These are phyloP conservation scores for Pseudogymnoascus sp. DNA, from an alignment of 2,329 filamentous ascomycete genomes.

Conservation along the genomic window DNA sequence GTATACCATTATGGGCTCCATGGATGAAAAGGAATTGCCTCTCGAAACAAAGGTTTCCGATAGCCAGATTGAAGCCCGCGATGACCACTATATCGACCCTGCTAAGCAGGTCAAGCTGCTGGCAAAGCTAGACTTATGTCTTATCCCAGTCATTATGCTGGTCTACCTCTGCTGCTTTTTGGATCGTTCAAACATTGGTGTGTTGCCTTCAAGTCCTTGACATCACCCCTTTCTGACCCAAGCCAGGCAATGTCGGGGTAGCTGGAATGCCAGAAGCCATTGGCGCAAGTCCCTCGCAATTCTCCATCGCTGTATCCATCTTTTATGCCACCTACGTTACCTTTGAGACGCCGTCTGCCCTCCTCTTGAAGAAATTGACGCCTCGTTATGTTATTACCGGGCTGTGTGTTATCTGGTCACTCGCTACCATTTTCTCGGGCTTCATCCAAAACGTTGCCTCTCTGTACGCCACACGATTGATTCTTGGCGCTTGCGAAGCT, in stretches of 20 bases:
- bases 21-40: neutral
- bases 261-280: constrained; percentile 16
- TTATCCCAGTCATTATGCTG: constrained; percentile 38
- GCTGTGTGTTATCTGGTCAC: constrained; percentile 28
- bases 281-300: constrained; percentile 14
- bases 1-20: neutral
- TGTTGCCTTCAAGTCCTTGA: constrained; percentile 11
- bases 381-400: constrained; percentile 33
- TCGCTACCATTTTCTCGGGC: constrained; percentile 30
- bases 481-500: neutral
- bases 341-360: constrained; percentile 38
- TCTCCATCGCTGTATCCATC: constrained; percentile 30
- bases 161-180: constrained; percentile 46
- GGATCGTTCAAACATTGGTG: constrained; percentile 32
- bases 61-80: constrained; percentile 1
- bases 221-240: neutral
- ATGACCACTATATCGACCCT: constrained; percentile 29
- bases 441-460: constrained; percentile 34
- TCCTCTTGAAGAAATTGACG: constrained; percentile 38
- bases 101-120: constrained; percentile 37
- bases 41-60: constrained; percentile 7
- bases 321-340: constrained; percentile 43
- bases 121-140: constrained; percentile 36
- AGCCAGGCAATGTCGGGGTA: constrained; percentile 15
- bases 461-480: constrained; percentile 32